These are phyloP conservation scores for Pyrenochaeta sp. DNA, from an alignment of 2,329 filamentous ascomycete genomes.

Conservation along the genomic window DNA sequence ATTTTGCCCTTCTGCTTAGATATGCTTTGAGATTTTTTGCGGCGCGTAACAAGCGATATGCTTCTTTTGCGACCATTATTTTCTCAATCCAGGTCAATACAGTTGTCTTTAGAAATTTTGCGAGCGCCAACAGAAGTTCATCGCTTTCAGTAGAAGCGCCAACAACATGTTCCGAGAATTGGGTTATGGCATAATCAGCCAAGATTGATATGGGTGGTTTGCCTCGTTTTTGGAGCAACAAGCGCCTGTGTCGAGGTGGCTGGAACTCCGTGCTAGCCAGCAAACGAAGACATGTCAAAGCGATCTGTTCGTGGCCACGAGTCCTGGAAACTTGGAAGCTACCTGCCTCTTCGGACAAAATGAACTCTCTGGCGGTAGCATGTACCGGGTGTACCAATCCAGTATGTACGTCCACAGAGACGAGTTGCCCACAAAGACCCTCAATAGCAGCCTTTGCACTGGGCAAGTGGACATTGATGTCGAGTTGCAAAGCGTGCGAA, in stretches of 20 bases:
- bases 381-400: background rate
- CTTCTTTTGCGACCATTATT: background rate
- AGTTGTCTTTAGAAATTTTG: conserved; percentile 2
- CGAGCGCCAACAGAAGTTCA: background rate
- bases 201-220: background rate
- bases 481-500: background rate
- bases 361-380: conserved; percentile 4
- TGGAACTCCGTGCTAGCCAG: background rate
- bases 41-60: background rate
- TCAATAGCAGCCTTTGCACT: conserved; percentile 3
- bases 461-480: conserved; percentile 2
- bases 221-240: background rate
- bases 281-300: conserved; percentile 1
- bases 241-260: conserved; percentile 2
- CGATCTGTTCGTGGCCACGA: background rate
- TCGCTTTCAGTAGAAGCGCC: conserved; percentile 1
- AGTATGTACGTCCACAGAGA: conserved; percentile 1
- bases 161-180: conserved; percentile 4
- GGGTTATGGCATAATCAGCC: conserved; percentile 3
- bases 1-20: conserved; percentile 4
- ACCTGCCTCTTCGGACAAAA: conserved; percentile 1
- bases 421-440: conserved; percentile 2
- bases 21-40: conserved; percentile 7
- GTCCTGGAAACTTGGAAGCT: background rate
- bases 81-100: conserved; percentile 4